Base-by-base conservation (phyloP, 345 rosid genomes). In the Melaleuca quinquenervia region DNA sequence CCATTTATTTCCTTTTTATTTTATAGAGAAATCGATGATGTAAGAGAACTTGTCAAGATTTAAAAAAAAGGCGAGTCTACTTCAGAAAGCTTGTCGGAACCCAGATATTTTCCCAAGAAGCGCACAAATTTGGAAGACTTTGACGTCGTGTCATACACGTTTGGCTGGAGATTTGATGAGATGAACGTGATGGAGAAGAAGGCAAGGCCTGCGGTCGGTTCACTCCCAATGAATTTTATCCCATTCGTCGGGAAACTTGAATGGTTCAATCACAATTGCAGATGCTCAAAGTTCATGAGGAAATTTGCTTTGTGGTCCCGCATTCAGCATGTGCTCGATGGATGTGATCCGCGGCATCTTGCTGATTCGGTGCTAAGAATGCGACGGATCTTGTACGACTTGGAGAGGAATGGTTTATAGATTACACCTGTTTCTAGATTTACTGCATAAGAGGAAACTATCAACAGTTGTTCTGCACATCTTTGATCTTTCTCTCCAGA, bases 121-220 rank as follows among this genome's bases (percentile, higher is more conserved):
- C 2, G 13, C 6, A 54, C 60, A 41, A 41, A 41, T 41, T 22
- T 22, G n/a, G 60, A 54, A 54, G 24, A 54, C 1, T n/a, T 54
- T 10, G 0, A 54, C 0, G 3, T 0, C 3, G 3, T 0, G 12
- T 8, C 60, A 3, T 55, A 55, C 13, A 26, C 0, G 7, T 56
- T 56, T 26, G 11, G 29, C 2, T 2, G 29, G 29, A 56, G 29
- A 56, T 6, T 26, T 56, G 26, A 11, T 56, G 13, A 56, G 29
- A 56, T 26, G 6, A 56, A 56, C 26, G 13, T 26, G 1, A 11
- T 56, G 29, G 64, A 56, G 0, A 26, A 11, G 16, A 56, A 26
- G 1, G 60, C n/a, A 22, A 12, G 60, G 12, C 6, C n/a, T 0
- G 12, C n/a, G 22, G 5, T 22, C 4, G n/a, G 24, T 55, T 55